Conservation (phyloP, 305 asterid species). For the Striga hermonthica region DNA sequence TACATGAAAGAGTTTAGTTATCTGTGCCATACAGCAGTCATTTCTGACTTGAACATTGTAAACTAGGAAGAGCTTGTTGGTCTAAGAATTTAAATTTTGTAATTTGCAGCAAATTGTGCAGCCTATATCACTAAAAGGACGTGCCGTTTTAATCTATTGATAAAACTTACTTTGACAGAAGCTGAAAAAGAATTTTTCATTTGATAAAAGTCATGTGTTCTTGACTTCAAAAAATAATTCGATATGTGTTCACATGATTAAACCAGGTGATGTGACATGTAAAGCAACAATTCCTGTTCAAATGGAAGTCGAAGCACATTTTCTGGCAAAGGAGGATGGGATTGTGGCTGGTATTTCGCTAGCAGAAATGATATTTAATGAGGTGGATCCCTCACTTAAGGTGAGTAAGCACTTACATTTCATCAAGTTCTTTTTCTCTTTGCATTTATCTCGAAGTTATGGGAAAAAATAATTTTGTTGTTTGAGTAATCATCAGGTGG, state of each 20-base stretch:
- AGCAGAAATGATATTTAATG: constrained; percentile 76
- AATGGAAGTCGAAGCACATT: constrained; percentile 85
- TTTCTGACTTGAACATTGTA: background rate
- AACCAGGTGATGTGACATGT: constrained; percentile 87
- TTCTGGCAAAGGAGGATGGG: constrained; percentile 90
- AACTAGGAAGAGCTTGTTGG: no score
- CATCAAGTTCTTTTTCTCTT: background rate
- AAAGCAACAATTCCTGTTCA: constrained; percentile 84
- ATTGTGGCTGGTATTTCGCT: constrained; percentile 85
- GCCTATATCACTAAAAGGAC: constrained; percentile 20
- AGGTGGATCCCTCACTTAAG: constrained; percentile 83
- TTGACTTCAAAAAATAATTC: background rate
- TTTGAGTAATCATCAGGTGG: constrained; percentile 48
- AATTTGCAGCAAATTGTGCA: background rate
- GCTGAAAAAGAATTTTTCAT: background rate
- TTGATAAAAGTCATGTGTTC: background rate
- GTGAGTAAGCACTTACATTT: constrained; percentile 36
- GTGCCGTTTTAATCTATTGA: background rate
- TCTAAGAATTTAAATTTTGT: no score
- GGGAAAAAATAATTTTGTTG: constrained; percentile 13
- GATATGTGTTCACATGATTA: constrained; percentile 3
- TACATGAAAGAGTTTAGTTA: no score
- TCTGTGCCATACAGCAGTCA: background rate
- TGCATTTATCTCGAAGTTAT: background rate
- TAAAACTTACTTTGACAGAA: background rate